These are phyloP conservation scores for Trametes elegans DNA, from an alignment of 768 basidiomycete species.

Conservation along the genomic window DNA sequence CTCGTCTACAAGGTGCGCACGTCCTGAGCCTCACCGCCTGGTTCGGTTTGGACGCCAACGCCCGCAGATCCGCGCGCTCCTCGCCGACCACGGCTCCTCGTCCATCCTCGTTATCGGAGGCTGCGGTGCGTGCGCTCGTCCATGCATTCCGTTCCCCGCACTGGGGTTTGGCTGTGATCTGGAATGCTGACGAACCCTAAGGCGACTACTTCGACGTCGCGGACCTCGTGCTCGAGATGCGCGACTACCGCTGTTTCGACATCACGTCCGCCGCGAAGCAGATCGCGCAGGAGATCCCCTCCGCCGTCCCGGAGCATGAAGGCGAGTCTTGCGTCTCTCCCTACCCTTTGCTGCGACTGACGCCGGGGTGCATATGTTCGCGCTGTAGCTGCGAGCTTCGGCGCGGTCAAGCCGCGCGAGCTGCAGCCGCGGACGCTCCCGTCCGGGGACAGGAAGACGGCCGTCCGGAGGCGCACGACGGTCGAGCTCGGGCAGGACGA, in stretches of 20 bases:
- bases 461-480: conserved; percentile 7
- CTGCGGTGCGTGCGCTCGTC: conserved; percentile 10
- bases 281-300: conserved; percentile 18
- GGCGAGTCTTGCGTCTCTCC: not conserved
- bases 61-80: conserved; percentile 14
- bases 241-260: conserved; percentile 18
- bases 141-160: not conserved
- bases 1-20: conserved; percentile 14
- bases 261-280: conserved; percentile 15
- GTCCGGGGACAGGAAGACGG: not conserved
- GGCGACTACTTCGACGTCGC: conserved; percentile 24
- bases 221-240: conserved; percentile 22
- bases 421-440: conserved; percentile 2
- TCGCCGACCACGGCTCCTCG: conserved; percentile 13
- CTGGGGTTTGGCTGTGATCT: too few species aligned
- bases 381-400: not conserved
- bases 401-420: not conserved
- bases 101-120: conserved; percentile 22
- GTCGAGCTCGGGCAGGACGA: conserved; percentile 9
- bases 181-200: not conserved
- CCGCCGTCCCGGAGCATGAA: conserved; percentile 13
- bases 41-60: too few species aligned
- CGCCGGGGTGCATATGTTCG: too few species aligned
- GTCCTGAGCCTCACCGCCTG: not conserved
- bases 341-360: too few species aligned